phyloP scores from a whole-genome alignment of 306 rosid genomes.

The Cucurbita argyrosperma region DNA sequence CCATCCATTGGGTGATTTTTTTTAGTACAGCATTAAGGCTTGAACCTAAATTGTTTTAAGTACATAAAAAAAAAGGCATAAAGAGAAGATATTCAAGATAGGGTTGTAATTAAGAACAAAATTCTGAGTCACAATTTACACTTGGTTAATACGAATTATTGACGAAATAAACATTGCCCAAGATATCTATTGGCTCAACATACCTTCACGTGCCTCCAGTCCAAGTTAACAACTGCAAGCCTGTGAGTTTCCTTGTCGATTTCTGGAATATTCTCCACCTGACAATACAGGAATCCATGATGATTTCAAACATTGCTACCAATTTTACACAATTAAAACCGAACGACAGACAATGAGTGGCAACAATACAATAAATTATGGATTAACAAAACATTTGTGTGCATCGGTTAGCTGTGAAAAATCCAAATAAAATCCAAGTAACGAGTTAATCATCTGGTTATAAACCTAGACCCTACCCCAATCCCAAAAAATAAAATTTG shows the following conservation, averaged over 20 bases:
- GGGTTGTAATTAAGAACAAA: not conserved
- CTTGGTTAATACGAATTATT: not conserved
- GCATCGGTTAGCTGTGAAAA: not conserved
- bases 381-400: not conserved
- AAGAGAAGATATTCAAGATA: not conserved
- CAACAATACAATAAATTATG: not conserved
- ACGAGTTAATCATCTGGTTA: not conserved
- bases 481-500: not conserved
- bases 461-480: not conserved
- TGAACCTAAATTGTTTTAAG: not conserved
- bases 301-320: not conserved
- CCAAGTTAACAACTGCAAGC: slow-evolving; percentile 83
- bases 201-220: slow-evolving; percentile 82
- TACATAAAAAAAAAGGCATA: not conserved
- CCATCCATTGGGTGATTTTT: not conserved
- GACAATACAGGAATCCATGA: not conserved
- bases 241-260: slow-evolving; percentile 58
- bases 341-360: not conserved
- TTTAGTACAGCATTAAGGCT: not conserved
- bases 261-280: slow-evolving; percentile 41
- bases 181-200: not conserved
- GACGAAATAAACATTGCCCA: not conserved
- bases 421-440: not conserved
- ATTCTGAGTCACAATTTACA: not conserved
- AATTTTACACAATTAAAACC: not conserved